These are phyloP conservation scores for Penicillium diatomitis DNA, from an alignment of 495 filamentous ascomycete species.

Conservation along the genomic window DNA sequence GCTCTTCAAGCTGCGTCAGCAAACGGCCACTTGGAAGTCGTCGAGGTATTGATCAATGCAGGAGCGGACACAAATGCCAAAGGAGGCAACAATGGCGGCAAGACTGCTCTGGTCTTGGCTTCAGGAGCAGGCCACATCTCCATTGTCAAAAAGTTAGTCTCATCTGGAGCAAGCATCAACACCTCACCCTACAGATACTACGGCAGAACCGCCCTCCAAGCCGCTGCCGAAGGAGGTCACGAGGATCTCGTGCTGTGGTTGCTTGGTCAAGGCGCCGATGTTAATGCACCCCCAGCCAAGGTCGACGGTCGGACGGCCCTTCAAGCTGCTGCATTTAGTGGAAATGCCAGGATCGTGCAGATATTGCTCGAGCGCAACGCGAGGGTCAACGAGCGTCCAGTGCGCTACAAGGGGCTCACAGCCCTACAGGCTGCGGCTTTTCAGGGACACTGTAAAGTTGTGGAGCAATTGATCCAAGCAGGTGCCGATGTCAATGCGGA, in stretches of 20 bases:
- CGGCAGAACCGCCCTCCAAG: constrained; percentile 19
- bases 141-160: constrained; percentile 2
- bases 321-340: constrained; percentile 11
- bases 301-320: constrained; percentile 14
- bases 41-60: constrained; percentile 1
- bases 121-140: constrained; percentile 3
- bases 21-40: constrained; percentile 3
- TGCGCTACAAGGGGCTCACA: constrained; percentile 3
- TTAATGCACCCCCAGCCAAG: constrained; percentile 15
- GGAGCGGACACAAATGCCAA: constrained; percentile 18
- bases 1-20: constrained; percentile 6
- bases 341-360: constrained; percentile 1
- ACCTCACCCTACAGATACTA: background rate
- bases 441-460: background rate
- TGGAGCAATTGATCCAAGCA: background rate
- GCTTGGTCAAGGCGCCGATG: constrained; percentile 19
- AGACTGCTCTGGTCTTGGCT: constrained; percentile 3
- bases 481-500: constrained; percentile 4
- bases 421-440: constrained; percentile 4
- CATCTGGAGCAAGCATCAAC: constrained; percentile 7
- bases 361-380: background rate
- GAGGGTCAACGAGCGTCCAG: background rate
- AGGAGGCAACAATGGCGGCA: constrained; percentile 4
- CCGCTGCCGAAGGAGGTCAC: constrained; percentile 14
- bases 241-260: constrained; percentile 18